Percentiles rank a stretch among this genome's conserved stretches.
phyloP scores from a whole-genome alignment of 495 filamentous ascomycete species.

The Xylaria acuta region DNA sequence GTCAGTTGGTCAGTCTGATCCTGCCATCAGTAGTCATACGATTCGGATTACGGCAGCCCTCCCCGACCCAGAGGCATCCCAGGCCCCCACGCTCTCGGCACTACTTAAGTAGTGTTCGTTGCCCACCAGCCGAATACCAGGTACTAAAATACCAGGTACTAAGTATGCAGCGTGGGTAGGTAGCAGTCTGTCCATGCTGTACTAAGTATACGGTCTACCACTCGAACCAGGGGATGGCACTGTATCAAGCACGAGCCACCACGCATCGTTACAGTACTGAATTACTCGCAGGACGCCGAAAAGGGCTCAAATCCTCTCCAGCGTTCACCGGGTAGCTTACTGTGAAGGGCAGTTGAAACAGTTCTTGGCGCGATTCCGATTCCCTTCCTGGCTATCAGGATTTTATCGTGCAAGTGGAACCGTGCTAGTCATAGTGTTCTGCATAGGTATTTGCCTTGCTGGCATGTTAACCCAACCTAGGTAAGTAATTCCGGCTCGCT shows the following conservation, averaged over 20 bases:
- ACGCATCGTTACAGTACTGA: not conserved
- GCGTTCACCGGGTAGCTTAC: conserved; percentile 21
- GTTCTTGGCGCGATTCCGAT: conserved; percentile 14
- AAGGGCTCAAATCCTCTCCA: conserved; percentile 1
- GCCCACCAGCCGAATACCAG: not conserved
- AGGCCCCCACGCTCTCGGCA: conserved; percentile 22
- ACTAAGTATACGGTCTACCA: not conserved
- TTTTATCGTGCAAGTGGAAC: conserved; percentile 13
- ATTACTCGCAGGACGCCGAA: conserved; percentile 19
- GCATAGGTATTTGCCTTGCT: conserved; percentile 14
- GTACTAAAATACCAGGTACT: not conserved
- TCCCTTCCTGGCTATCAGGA: conserved; percentile 21
- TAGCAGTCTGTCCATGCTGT: not conserved
- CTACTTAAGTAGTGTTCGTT: too few species aligned
- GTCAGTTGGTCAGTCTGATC: not conserved
- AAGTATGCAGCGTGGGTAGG: not conserved
- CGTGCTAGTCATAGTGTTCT: conserved; percentile 16
- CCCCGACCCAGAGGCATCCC: not conserved
- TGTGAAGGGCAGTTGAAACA: conserved; percentile 26
- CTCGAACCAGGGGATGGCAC: conserved; percentile 5
- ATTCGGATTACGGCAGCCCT: conserved; percentile 16
- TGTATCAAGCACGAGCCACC: conserved; percentile 14
- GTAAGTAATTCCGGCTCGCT: not conserved
- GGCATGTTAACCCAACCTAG: conserved; percentile 6
- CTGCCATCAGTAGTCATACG: conserved; percentile 15